Evolutionary conservation across 2,329 filamentous ascomycete species (phyloP), one percentile per base, ranked within the genome.

Genomic region (Neofusicoccum ribis): DNA sequence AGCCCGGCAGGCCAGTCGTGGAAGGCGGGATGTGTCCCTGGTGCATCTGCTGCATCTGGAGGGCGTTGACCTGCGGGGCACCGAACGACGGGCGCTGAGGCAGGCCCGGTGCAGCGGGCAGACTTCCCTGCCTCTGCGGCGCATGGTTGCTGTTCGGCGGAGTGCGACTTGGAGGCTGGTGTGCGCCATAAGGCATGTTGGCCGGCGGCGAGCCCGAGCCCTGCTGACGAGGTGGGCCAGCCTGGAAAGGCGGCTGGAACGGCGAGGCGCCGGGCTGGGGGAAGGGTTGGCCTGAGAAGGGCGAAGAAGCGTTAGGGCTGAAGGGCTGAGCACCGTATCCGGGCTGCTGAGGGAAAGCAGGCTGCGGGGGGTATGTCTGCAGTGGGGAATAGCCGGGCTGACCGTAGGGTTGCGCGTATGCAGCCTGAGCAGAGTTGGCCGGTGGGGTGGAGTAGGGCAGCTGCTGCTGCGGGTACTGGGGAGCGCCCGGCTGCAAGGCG

Each of bases 1-100:
- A 52, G 56, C 65, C 56, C 65, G 46, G 50, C 41, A 39, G 63
- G 49, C 49, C 60, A 15, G 44, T 43, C 15, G 47, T 41, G 6
- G 63, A 69, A 69, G 43, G 68, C 65, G 8, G 68, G 63, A 61
- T 67, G 65, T 7, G 72, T 66, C 15, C 63, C 44, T 65, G 71
- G 67, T 62, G 70, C 68, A 66, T 69, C 66, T 66, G 69, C 64
- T 60, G 64, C 68, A 67, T 62, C 77, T 75, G 56, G 77, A 76
- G 60, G 72, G 70, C 43, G 41, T 83, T 85, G 66, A 85, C 78
- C 64, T 79, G 79, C 34, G 84, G 83, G 15, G 83, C 82, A 67
- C 81, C 82, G 71, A 88, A 86, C 11, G 82, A 79, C 15, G 87
- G 87, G 61, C 87, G 82, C 68, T 88, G 85, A 3, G 87, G 87